phyloP scores from a whole-genome alignment of 768 basidiomycete species.

The Boletus tomentosulus region DNA sequence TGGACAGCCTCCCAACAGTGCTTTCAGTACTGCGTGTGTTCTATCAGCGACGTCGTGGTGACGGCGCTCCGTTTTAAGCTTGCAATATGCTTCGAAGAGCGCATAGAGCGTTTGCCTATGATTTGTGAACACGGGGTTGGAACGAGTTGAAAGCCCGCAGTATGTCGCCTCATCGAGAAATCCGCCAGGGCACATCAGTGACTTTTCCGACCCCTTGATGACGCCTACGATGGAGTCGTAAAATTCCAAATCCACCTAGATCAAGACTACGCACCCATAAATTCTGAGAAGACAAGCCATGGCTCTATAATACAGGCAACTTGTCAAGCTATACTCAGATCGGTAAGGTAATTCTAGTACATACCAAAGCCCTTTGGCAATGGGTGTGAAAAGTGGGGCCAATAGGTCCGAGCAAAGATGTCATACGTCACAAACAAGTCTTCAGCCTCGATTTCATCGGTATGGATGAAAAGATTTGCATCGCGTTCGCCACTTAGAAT shows the following conservation, averaged over 20 bases:
- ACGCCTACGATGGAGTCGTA: slow-evolving; percentile 38
- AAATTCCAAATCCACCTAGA: neutral
- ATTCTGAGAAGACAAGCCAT: slow-evolving; percentile 57
- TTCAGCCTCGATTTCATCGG: slow-evolving; percentile 10
- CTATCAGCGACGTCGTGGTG: slow-evolving; percentile 61
- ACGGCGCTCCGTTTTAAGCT: slow-evolving; percentile 37
- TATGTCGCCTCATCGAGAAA: slow-evolving; percentile 46
- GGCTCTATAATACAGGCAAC: slow-evolving; percentile 42
- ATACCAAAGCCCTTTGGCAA: slow-evolving; percentile 53
- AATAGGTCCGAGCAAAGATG: slow-evolving; percentile 49
- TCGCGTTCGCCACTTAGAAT: slow-evolving; percentile 4
- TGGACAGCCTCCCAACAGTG: slow-evolving; percentile 25
- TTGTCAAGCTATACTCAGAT: neutral
- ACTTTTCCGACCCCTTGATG: slow-evolving; percentile 61
- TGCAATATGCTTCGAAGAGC: slow-evolving; percentile 51
- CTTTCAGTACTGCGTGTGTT: slow-evolving; percentile 48
- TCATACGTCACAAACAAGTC: slow-evolving; percentile 41
- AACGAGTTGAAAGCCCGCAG: slow-evolving; percentile 44
- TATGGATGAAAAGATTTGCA: slow-evolving; percentile 12
- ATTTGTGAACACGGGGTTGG: slow-evolving; percentile 50
- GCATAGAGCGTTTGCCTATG: slow-evolving; percentile 47
- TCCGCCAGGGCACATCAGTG: slow-evolving; percentile 33
- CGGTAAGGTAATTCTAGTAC: neutral
- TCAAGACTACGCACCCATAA: slow-evolving; percentile 43
- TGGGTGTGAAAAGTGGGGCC: slow-evolving; percentile 53